Base-by-base conservation (phyloP, 1,284 basidiomycete species). In the Puccinia coronata region DNA sequence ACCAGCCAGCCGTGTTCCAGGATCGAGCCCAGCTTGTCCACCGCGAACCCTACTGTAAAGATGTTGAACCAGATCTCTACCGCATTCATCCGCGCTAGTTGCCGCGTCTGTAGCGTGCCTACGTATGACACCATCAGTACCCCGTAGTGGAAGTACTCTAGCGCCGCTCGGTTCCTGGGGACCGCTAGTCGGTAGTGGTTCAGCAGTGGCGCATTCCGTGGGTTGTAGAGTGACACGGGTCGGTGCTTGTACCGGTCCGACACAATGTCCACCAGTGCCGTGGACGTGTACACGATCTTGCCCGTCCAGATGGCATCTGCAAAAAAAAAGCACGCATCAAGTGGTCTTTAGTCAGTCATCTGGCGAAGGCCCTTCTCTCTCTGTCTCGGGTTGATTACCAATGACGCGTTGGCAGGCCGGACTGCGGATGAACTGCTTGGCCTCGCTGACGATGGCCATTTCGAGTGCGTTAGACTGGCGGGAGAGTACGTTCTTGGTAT, bases 221-320 rank as follows among this genome's bases (percentile, higher is more conserved):
- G 84, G 73, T 87, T 85, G 83, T 87, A 87, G 34, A 87, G 84
- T 81, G 84, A 84, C 63, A 87, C 85, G 12, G 86, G 85, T 65
- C 86, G 84, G 57, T 84, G 84, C 83, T 87, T 87, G 84, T 87
- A 87, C 69, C 85, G 85, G 78, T 87, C 87, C n/a, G 84, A 84
- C 31, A 86, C 74, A 43, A 86, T 82, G 59, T 86, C 83, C 51
- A 84, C 79, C 75, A 85, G 84, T 61, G 81, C 81, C 18, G 83
- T 83, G n/a, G 83, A 82, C 23, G 82, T 82, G 80, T 86, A 86
- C 14, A 84, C 84, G 65, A 86, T 83, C 69, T 82, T 81, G 43
- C 85, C 85, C 31, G 83, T 79, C 82, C 83, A 86, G 31, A 86
- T 84, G 36, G 83, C 83, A 4, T 78, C 80, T 82, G 84, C 14